Percentiles rank a stretch among this genome's conserved stretches.
phyloP scores from a whole-genome alignment of 2,329 filamentous ascomycete species.

The Gliomastix tumulicola region DNA sequence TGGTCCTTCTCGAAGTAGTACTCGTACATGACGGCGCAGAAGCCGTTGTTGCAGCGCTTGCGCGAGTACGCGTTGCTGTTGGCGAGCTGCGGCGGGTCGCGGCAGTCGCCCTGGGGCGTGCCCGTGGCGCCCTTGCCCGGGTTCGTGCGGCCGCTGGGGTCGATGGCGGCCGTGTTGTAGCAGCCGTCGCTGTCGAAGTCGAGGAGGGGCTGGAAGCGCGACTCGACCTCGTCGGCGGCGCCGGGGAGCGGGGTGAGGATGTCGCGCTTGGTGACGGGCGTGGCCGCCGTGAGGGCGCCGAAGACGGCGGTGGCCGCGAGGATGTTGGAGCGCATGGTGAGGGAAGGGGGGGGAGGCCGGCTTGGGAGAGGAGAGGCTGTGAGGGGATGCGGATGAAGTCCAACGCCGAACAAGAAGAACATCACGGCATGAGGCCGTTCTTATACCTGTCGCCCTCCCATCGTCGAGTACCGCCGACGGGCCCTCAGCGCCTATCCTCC shows the following conservation, averaged over 20 bases:
- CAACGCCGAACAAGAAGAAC: too few relatives aligned
- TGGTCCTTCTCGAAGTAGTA: conserved; percentile 39
- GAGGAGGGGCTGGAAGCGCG: conserved; percentile 25
- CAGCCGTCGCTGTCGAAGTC: conserved; percentile 32
- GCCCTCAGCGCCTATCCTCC: too few relatives aligned
- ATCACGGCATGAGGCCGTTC: too few relatives aligned
- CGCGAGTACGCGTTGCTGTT: conserved; percentile 23
- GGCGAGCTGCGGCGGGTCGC: conserved; percentile 17
- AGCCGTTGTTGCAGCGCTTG: conserved; percentile 22
- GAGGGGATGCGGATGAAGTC: too few relatives aligned
- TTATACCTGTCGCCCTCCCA: too few relatives aligned
- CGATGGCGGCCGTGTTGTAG: conserved; percentile 40
- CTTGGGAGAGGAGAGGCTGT: too few relatives aligned
- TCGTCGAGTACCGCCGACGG: too few relatives aligned
- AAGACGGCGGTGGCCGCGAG: conserved; percentile 8
- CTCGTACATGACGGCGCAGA: conserved; percentile 21
- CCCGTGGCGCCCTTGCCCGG: conserved; percentile 15
- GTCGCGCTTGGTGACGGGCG: conserved; percentile 13
- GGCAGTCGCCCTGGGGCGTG: conserved; percentile 18
- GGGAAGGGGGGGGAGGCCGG: too few relatives aligned
- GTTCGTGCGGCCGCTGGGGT: conserved; percentile 22
- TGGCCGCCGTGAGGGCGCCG: conserved; percentile 9
- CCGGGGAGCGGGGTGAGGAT: conserved; percentile 20
- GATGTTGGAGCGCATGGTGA: too few relatives aligned
- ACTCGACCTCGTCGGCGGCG: conserved; percentile 21